Evolutionary conservation across 768 basidiomycete species (phyloP), one percentile per base, ranked within the genome.

Genomic region (Rickenella mellea): DNA sequence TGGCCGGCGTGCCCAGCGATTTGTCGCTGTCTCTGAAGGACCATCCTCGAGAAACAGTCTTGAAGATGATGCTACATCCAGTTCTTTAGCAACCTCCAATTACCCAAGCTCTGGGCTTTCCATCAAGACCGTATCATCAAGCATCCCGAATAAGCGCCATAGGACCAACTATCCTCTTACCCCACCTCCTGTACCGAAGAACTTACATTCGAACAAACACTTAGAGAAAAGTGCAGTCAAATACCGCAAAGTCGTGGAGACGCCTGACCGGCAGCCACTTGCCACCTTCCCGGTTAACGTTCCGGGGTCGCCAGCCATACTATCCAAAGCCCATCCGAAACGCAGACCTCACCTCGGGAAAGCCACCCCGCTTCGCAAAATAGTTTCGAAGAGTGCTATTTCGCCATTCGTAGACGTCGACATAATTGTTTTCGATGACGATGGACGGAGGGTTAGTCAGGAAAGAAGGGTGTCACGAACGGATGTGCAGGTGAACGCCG

Each of bases 351-450:
- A 41, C 5, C 37, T 33, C 17, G 28, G 27, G 51, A 52, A 43
- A 33, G 42, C 21, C 28, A 42, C 24, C 26, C 55, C 27, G 45
- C 50, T n/a, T n/a, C 32, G 44, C 52, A 3, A 63, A 58, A 42
- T 57, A 60, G n/a, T 48, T 54, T 8, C 19, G 38, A 46, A 68
- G 53, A 63, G 58, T 55, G 61, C 68, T 6, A 61, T 63, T 29
- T 64, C 70, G 1, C 72, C 76, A 1, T 57, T 73, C 15, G 68
- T 85, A 10, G 68, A 77, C 29, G 64, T 85, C 39, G 80, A 87
- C 35, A 86, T 88, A 39, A 62, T 78, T 27, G 64, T 83, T 27
- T 42, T 86, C 19, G 83, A 88, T 55, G 68, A 71, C 24, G 54
- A 64, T 24, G 85, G 85, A 10, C 65, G 58, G 39, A 73, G 65